These are phyloP conservation scores for Dinochytrium kinnereticum DNA, from an alignment of 371 early-diverging fungal genomes.

Conservation along the genomic window DNA sequence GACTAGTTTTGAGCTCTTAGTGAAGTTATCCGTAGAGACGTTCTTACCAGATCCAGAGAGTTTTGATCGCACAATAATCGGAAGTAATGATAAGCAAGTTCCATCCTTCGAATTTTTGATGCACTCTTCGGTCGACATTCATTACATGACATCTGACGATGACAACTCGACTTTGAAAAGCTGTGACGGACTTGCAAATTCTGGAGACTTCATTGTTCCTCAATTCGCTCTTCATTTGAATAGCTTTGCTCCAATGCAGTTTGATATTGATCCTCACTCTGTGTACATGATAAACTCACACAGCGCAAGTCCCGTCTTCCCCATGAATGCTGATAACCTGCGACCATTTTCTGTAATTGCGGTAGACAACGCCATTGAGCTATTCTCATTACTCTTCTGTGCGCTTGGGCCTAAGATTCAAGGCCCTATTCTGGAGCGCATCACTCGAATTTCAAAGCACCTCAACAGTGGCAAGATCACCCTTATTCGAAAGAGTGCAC, in stretches of 20 bases:
- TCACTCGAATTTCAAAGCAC: constrained; percentile 70
- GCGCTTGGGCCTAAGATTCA: constrained; percentile 56
- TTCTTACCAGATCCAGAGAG: constrained; percentile 60
- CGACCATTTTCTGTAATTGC: constrained; percentile 26
- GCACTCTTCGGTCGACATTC: background rate
- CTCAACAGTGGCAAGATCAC: constrained; percentile 64
- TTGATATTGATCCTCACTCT: constrained; percentile 5
- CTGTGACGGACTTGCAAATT: background rate
- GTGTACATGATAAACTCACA: constrained; percentile 11
- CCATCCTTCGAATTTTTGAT: constrained; percentile 21
- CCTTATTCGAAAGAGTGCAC: constrained; percentile 75
- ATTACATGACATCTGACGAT: background rate
- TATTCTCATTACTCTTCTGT: constrained; percentile 72
- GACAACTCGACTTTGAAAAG: constrained; percentile 1
- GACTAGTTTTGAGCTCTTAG: constrained; percentile 60
- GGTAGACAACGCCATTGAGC: constrained; percentile 71
- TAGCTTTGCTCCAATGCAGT: background rate
- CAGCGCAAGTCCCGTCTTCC: background rate
- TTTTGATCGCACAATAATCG: constrained; percentile 8
- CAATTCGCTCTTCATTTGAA: background rate
- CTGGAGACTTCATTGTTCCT: background rate
- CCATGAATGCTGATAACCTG: constrained; percentile 16
- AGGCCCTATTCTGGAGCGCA: constrained; percentile 75
- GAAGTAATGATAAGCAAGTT: constrained; percentile 23
- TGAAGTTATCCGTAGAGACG: constrained; percentile 47